These are phyloP conservation scores for Chlorella vulgaris DNA, from an alignment of 139 green algal species.

Conservation along the genomic window DNA sequence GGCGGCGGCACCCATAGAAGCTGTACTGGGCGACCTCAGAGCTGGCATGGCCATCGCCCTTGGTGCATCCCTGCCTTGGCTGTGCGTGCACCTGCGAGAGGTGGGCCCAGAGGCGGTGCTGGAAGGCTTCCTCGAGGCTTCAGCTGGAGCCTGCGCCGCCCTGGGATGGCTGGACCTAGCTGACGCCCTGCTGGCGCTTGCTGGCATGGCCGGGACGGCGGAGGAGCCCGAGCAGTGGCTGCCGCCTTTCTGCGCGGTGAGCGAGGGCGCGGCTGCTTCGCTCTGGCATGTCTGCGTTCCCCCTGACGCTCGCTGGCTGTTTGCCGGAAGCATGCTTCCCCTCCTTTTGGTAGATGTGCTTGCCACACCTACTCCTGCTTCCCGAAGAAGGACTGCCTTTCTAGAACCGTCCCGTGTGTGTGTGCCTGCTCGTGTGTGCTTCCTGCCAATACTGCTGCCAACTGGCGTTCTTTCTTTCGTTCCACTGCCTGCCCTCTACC, in stretches of 20 bases:
- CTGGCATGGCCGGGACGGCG: conserved; percentile 11
- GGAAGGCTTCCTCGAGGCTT: conserved; percentile 36
- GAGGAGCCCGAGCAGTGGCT: conserved; percentile 26
- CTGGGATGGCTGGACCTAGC: conserved; percentile 52
- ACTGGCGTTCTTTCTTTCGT: too few relatives aligned
- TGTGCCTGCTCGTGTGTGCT: too few relatives aligned
- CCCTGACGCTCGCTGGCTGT: too few relatives aligned
- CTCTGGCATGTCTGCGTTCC: too few relatives aligned
- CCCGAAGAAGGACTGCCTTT: too few relatives aligned
- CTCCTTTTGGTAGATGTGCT: too few relatives aligned
- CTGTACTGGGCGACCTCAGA: conserved; percentile 68
- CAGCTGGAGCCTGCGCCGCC: conserved; percentile 38
- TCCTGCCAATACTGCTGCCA: too few relatives aligned
- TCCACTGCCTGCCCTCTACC: background rate
- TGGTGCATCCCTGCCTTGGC: conserved; percentile 72
- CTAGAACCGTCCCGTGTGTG: too few relatives aligned
- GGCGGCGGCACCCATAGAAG: conserved; percentile 36
- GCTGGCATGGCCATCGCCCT: conserved; percentile 75
- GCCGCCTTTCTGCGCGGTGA: conserved; percentile 33
- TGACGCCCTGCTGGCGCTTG: conserved; percentile 34
- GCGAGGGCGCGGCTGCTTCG: background rate
- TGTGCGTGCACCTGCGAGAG: conserved; percentile 63
- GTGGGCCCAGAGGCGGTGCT: background rate
- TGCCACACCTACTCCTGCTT: too few relatives aligned
- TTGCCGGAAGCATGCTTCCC: too few relatives aligned